These are phyloP conservation scores for Solanum clarkiae DNA, from an alignment of 257 asterid genomes.

Conservation along the genomic window DNA sequence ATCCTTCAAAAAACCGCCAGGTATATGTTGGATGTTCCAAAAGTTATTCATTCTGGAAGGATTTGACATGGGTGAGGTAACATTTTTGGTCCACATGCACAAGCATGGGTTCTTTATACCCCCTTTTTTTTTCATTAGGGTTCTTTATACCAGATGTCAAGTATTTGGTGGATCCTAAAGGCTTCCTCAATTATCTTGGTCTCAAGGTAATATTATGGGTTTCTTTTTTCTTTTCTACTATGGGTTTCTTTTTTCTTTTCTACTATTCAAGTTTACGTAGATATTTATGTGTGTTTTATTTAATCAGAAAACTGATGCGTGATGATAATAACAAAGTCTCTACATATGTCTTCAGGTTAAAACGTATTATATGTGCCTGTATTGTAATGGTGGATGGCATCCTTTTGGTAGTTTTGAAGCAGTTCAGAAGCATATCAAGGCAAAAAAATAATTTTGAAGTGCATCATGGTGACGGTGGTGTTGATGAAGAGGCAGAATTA, in stretches of 20 bases:
- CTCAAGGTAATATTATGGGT: constrained; percentile 35
- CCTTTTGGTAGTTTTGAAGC: neutral
- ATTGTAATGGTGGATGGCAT: neutral
- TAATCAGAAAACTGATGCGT: neutral
- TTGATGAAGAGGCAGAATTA: constrained; percentile 52
- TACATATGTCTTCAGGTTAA: neutral
- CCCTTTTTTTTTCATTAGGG: constrained; percentile 2
- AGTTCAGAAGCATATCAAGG: neutral
- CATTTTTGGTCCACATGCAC: constrained; percentile 64
- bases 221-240: neutral
- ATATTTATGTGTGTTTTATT: neutral
- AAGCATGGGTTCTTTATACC: constrained; percentile 85
- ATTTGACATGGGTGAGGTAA: neutral
- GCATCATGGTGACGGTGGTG: neutral
- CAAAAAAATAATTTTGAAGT: neutral
- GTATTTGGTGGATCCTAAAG: constrained; percentile 76
- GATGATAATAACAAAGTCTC: neutral
- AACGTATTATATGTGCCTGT: neutral
- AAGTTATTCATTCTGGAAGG: neutral
- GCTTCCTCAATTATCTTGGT: constrained; percentile 69
- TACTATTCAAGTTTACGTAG: neutral
- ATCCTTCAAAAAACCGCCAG: neutral
- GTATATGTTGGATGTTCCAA: neutral
- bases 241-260: neutral
- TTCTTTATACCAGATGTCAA: constrained; percentile 79